Conservation (phyloP, 371 early-diverging fungal genomes). For the Mucor lusitanicus region DNA sequence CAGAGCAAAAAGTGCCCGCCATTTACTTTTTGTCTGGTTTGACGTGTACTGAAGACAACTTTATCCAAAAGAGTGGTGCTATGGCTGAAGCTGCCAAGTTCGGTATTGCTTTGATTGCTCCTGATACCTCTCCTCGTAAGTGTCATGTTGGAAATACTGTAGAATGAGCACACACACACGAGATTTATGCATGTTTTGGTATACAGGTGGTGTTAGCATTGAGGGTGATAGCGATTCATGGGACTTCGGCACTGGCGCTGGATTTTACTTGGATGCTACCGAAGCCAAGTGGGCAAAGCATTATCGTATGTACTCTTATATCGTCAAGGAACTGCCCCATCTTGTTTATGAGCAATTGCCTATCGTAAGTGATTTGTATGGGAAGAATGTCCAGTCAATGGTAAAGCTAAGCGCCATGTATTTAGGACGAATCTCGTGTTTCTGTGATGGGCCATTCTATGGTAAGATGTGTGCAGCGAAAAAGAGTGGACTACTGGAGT, state of each 20-base stretch:
- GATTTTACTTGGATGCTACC: slow-evolving; percentile 85
- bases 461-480: slow-evolving; percentile 13
- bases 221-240: slow-evolving; percentile 55
- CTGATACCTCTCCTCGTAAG: slow-evolving; percentile 88
- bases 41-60: slow-evolving; percentile 86
- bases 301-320: slow-evolving; percentile 88
- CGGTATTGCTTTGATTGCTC: slow-evolving; percentile 75
- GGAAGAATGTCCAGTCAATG: not conserved
- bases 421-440: slow-evolving; percentile 60
- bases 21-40: slow-evolving; percentile 74
- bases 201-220: slow-evolving; percentile 44
- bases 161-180: not conserved
- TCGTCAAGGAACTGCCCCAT: slow-evolving; percentile 71
- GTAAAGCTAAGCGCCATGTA: not conserved
- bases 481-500: slow-evolving; percentile 22
- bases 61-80: slow-evolving; percentile 85
- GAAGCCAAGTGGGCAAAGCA: slow-evolving; percentile 69
- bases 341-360: slow-evolving; percentile 59
- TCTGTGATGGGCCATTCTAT: slow-evolving; percentile 85
- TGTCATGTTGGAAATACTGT: not conserved
- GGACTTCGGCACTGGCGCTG: slow-evolving; percentile 68
- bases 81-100: slow-evolving; percentile 64
- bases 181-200: not conserved
- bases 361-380: slow-evolving; percentile 50
- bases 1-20: slow-evolving; percentile 57